These are phyloP conservation scores for Eutrema japonicum DNA, from an alignment of 345 rosid genomes.

Conservation along the genomic window DNA sequence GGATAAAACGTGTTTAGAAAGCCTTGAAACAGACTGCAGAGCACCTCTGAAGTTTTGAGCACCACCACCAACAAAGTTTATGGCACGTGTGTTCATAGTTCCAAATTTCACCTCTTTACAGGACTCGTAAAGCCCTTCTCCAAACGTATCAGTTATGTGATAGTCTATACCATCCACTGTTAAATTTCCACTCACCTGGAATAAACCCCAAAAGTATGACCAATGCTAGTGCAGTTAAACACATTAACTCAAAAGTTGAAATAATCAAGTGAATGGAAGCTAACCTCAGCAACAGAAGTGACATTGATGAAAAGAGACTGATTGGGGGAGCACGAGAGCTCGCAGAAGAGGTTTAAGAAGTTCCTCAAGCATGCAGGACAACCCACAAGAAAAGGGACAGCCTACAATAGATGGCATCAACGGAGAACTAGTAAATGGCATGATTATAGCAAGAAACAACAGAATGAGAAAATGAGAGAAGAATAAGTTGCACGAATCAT, in stretches of 20 bases:
- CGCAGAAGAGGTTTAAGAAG: slow-evolving; percentile 92
- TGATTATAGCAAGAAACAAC: slow-evolving; percentile 12
- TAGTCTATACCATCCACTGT: slow-evolving; percentile 89
- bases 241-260: slow-evolving; percentile 18
- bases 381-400: slow-evolving; percentile 93
- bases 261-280: slow-evolving; percentile 31
- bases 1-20: slow-evolving; percentile 8
- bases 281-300: slow-evolving; percentile 80
- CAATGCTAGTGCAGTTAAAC: slow-evolving; percentile 27
- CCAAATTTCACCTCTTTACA: slow-evolving; percentile 99
- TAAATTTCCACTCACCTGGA: slow-evolving; percentile 75
- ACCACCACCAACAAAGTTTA: slow-evolving; percentile 90
- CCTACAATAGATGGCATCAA: slow-evolving; percentile 52
- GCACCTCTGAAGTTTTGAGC: slow-evolving; percentile 86
- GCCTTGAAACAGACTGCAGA: slow-evolving; percentile 33
- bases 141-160: slow-evolving; percentile 70
- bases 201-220: slow-evolving; percentile 25
- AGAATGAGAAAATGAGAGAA: slow-evolving; percentile 16
- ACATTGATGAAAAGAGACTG: slow-evolving; percentile 93
- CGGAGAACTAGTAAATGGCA: slow-evolving; percentile 17
- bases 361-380: slow-evolving; percentile 99
- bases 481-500: slow-evolving; percentile 7
- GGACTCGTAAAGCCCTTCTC: slow-evolving; percentile 83
- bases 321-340: slow-evolving; percentile 90
- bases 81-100: slow-evolving; percentile 93